A percentile compares a stretch with the other conserved stretches of the same genome.
phyloP scores from a whole-genome alignment of 2,329 filamentous ascomycete species.

The Kalaharituber pfeilii region DNA sequence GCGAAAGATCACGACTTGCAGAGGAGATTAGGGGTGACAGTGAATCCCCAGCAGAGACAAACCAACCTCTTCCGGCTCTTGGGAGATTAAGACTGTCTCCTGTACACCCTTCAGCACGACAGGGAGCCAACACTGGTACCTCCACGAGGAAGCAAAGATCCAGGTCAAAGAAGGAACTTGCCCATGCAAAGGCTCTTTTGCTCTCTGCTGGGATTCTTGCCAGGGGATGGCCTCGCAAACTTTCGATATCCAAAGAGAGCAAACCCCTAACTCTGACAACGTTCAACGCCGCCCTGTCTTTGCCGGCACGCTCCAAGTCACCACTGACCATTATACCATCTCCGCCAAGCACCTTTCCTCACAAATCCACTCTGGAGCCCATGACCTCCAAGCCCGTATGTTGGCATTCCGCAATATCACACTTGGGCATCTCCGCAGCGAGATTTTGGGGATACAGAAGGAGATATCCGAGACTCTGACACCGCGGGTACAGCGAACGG shows the following conservation, averaged over 20 bases:
- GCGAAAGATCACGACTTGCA: not conserved
- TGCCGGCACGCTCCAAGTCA: not conserved
- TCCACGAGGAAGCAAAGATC: not conserved
- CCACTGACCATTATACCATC: not conserved
- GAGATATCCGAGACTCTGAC: slow-evolving; percentile 59
- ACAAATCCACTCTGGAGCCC: slow-evolving; percentile 6
- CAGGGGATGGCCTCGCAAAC: not conserved
- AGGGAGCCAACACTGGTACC: not conserved
- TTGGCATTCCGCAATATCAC: not conserved
- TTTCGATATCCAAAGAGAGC: slow-evolving; percentile 1
- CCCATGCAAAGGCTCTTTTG: not conserved
- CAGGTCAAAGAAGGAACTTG: not conserved
- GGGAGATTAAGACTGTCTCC: not conserved
- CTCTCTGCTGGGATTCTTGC: not conserved
- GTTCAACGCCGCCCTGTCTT: not conserved
- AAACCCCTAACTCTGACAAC: not conserved
- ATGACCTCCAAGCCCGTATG: slow-evolving; percentile 6
- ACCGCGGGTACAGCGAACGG: slow-evolving; percentile 57
- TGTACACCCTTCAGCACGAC: not conserved
- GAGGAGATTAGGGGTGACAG: not conserved
- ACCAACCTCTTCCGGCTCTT: not conserved
- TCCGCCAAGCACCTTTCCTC: not conserved
- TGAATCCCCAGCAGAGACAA: not conserved
- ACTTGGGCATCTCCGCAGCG: slow-evolving; percentile 43
- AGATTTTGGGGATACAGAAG: slow-evolving; percentile 61